Conservation (phyloP, 2,329 filamentous ascomycete species). For the Fusarium udum region DNA sequence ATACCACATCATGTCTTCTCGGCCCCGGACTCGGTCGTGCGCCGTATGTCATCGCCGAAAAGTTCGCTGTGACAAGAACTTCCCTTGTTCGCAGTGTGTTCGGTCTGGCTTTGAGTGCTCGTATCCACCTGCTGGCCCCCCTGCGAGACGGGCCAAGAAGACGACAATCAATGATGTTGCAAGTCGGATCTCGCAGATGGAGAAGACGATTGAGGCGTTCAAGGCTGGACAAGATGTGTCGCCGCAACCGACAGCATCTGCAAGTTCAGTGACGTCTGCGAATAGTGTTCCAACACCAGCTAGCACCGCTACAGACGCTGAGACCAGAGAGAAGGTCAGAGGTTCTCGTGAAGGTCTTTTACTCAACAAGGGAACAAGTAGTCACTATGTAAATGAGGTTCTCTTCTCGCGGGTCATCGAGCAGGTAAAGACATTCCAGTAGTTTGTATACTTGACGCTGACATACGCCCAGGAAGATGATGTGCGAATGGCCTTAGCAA, state of each 20-base stretch:
- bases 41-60: slow-evolving; percentile 61
- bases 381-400: slow-evolving; percentile 51
- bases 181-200: slow-evolving; percentile 48
- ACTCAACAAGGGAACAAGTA: slow-evolving; percentile 46
- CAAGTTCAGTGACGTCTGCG: background rate
- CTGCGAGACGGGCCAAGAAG: slow-evolving; percentile 42
- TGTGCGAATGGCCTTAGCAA: slow-evolving; percentile 36
- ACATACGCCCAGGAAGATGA: slow-evolving; percentile 34
- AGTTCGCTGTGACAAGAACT: slow-evolving; percentile 77
- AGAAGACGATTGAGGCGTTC: slow-evolving; percentile 41
- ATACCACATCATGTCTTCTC: slow-evolving; percentile 12
- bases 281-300: background rate
- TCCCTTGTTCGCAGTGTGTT: slow-evolving; percentile 75
- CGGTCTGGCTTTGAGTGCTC: slow-evolving; percentile 51
- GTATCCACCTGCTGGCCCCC: slow-evolving; percentile 43
- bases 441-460: background rate
- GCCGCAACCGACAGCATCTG: background rate
- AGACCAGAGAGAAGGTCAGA: background rate
- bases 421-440: slow-evolving; percentile 34
- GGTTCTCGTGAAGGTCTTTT: slow-evolving; percentile 37
- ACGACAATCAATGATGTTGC: slow-evolving; percentile 48
- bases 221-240: background rate
- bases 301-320: accelerated
- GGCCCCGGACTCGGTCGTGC: slow-evolving; percentile 45
- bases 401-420: slow-evolving; percentile 49